phyloP scores from a whole-genome alignment of 2,329 filamentous ascomycete genomes.

The Penicillium sp. region DNA sequence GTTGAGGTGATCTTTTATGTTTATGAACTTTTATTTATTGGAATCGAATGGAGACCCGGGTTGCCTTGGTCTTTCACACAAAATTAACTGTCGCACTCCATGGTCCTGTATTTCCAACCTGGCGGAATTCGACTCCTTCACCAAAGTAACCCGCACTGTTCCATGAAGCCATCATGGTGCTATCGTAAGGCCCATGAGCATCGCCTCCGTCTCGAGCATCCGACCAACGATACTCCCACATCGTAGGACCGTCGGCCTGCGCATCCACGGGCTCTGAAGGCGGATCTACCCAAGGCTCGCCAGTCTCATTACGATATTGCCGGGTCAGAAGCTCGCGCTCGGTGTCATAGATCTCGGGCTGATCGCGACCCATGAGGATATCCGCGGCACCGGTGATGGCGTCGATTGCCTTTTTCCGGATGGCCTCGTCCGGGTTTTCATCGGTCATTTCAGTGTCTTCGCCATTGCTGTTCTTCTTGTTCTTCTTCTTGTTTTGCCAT shows the following conservation, averaged over 20 bases:
- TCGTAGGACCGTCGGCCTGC: slow-evolving; percentile 41
- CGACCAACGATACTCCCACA: slow-evolving; percentile 93
- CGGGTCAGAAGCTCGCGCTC: slow-evolving; percentile 81
- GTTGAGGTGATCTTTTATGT: slow-evolving; percentile 25
- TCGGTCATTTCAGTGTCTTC: slow-evolving; percentile 71
- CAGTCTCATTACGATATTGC: slow-evolving; percentile 80
- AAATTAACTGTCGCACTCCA: slow-evolving; percentile 58
- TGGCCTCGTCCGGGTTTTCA: slow-evolving; percentile 67
- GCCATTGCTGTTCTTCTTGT: slow-evolving; percentile 44
- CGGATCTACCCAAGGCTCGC: slow-evolving; percentile 75
- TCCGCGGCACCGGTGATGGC: slow-evolving; percentile 87
- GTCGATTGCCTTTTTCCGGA: slow-evolving; percentile 72
- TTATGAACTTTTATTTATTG: slow-evolving; percentile 13
- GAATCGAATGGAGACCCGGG: slow-evolving; percentile 18
- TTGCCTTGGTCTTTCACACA: slow-evolving; percentile 39
- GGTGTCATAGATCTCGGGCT: slow-evolving; percentile 87
- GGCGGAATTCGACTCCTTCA: slow-evolving; percentile 76
- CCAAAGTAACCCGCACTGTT: slow-evolving; percentile 89
- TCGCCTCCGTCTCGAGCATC: slow-evolving; percentile 79
- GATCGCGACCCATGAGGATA: slow-evolving; percentile 76
- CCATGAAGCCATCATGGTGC: slow-evolving; percentile 85
- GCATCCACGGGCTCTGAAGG: slow-evolving; percentile 24
- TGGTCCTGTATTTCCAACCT: slow-evolving; percentile 53
- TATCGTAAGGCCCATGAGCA: slow-evolving; percentile 85
- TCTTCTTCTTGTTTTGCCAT: slow-evolving; percentile 61